A percentile compares a stretch with the other conserved stretches of the same genome.
Evolutionary conservation across 257 asterid genomes (phyloP).

Genomic region (Avicennia marina): DNA sequence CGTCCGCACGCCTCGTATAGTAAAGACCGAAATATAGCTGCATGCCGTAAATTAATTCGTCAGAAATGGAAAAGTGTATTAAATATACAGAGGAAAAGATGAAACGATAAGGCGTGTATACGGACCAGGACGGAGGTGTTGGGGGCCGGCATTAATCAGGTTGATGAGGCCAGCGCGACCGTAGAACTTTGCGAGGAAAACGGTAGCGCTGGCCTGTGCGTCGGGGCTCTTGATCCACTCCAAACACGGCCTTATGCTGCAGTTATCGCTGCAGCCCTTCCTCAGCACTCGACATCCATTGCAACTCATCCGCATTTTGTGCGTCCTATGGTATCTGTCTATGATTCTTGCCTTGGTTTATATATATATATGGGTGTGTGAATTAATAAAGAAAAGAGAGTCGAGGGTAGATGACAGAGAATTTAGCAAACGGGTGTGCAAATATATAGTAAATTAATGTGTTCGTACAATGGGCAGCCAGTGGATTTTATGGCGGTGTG

Average conservation of each 20-base stretch:
- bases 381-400: not conserved
- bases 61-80: not conserved
- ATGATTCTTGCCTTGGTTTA: not conserved
- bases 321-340: not conserved
- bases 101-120: no score
- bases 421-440: not conserved
- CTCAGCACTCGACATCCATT: constrained; percentile 85
- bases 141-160: constrained; percentile 63
- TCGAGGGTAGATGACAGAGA: not conserved
- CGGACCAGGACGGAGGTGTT: constrained; percentile 64
- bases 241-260: constrained; percentile 71
- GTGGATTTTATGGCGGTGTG: not conserved
- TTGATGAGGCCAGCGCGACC: constrained; percentile 90
- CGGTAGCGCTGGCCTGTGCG: constrained; percentile 81
- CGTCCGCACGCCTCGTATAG: constrained; percentile 84
- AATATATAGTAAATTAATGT: not conserved
- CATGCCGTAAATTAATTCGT: not conserved
- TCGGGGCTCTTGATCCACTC: constrained; percentile 66
- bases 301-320: constrained; percentile 73
- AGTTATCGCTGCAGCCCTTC: constrained; percentile 73
- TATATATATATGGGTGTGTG: not conserved
- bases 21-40: constrained; percentile 76
- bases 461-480: not conserved
- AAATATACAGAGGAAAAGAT: not conserved
- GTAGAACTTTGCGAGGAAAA: constrained; percentile 80